Conservation (phyloP, 1,284 basidiomycete genomes). For the Takashimella koratensis region DNA sequence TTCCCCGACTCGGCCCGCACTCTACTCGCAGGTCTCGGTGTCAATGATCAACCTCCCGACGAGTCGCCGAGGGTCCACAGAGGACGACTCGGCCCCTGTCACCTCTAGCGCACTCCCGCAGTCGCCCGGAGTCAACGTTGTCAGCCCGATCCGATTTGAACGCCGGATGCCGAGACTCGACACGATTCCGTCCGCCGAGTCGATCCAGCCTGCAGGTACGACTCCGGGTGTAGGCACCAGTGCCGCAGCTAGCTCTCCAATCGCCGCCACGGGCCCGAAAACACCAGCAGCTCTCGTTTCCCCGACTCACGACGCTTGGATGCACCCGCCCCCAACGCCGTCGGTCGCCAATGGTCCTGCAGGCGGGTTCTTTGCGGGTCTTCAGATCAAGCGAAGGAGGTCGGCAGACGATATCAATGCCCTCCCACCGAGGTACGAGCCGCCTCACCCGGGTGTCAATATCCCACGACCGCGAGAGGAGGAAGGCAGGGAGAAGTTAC, state of each 20-base stretch:
- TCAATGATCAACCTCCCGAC: conserved; percentile 55
- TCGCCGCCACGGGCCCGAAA: background rate
- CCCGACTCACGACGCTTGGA: background rate
- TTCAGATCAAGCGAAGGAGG: conserved; percentile 42
- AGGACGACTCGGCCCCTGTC: background rate
- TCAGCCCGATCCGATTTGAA: background rate
- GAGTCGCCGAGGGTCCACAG: background rate
- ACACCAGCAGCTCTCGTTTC: conserved; percentile 47
- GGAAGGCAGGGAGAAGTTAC: conserved; percentile 78
- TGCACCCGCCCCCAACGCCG: conserved; percentile 3
- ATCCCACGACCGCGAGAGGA: conserved; percentile 54
- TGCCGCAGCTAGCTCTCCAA: too few relatives aligned
- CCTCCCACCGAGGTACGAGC: conserved; percentile 48
- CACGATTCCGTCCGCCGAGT: conserved; percentile 20
- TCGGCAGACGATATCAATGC: conserved; percentile 50
- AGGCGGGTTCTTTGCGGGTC: conserved; percentile 4
- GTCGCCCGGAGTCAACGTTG: conserved; percentile 1
- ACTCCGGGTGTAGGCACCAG: too few relatives aligned
- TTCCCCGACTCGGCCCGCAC: conserved; percentile 48
- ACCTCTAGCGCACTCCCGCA: conserved; percentile 8
- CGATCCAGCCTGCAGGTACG: conserved; percentile 3
- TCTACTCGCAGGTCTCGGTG: conserved; percentile 62
- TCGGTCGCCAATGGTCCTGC: conserved; percentile 1
- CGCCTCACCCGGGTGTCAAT: conserved; percentile 39
- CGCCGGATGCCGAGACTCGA: conserved; percentile 15